Evolutionary conservation across 1,284 basidiomycete genomes (phyloP), one percentile per base, ranked within the genome.

Genomic region (Neolentinus lepideus): DNA sequence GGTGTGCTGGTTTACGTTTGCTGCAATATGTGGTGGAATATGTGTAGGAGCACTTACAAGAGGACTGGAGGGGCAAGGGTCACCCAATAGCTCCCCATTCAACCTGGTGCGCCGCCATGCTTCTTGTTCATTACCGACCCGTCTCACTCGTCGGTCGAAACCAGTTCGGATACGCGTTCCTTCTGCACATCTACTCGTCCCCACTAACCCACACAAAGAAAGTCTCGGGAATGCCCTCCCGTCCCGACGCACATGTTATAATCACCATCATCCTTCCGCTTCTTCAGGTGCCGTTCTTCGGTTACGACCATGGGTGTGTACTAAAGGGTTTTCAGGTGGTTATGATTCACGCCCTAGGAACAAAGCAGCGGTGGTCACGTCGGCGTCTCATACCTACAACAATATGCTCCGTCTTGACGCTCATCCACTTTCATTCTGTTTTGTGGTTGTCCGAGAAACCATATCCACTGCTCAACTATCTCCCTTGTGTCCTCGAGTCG

Each of bases 91-190:
- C 3, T 78, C 83, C 1, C 84, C 85, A 0, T 85, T 86, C 67
- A 85, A 85, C 61, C 64, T 88, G 61, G 85, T 88, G 61, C 52
- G 79, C 70, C 56, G 57, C 54, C 43, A 56, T 53, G 50, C 21
- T 54, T 29, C 27, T 50, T 29, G 52, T 16, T 31, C 43, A 21
- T 33, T 27, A 19, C 21, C 59, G n/a, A 51, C 29, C 33, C 24
- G 48, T 53, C 54, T 43, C 25, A 43, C 35, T 48, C 22, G n/a
- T 55, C 56, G 35, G 38, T 47, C 29, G 29, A 54, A 22, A 21
- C 22, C 56, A 89, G 87, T 80, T 88, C 60, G 84, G 85, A 33
- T 90, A 89, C 61, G 80, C 85, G 0, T 88, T 89, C 67, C 72
- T 87, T 43, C 67, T 90, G 16, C 84, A 89, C 60, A 77, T 88